Base-by-base conservation (phyloP, 495 filamentous ascomycete species). In the Darksidea phi region DNA sequence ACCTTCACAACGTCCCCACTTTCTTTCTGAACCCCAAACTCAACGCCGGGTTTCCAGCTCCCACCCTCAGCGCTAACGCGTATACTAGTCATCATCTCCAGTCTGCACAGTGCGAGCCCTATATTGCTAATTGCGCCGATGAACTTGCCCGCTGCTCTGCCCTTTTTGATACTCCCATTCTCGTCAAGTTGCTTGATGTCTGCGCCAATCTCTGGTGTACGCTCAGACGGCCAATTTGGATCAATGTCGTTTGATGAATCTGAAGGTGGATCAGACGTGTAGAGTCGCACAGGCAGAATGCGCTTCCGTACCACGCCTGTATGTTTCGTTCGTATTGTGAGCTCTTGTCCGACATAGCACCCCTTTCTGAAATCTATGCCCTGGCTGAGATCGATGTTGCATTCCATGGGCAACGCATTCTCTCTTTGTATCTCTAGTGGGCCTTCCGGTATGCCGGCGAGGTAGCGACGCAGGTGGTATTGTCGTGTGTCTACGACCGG, bases 271-370 rank as follows among this genome's bases (percentile, higher is more conserved):
- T 34, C 43, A 0, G 37, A 42, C 7, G 60, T 47, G 69, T 95
- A 95, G n/a, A 96, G 57, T 72, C 86, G 77, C 4, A 91, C 85
- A 0, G 94, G 94, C 32, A 98, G 67, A n/a, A 97, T 82, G 1
- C 94, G 78, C 78, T 96, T 96, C 67, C 94, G 78, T 45, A 97
- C 90, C 10, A 98, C 89, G 36, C 94, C 94, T 1, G 87, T 91
- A 73, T 97, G 94, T 69, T 90, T 85, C 0, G 95, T 97, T 23
- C 94, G 85, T 46, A 96, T 95, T 7, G 95, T 97, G 52, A 97
- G 78, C 72, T 98, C 94, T 75, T 98, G 94, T 0, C 94, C 94
- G 0, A 97, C 85, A 73, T 98, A 98, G 74, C 94, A 98, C 1
- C 94, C 94, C 75, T 98, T 98, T 48, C 84, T 81, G 74, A 95